Evolutionary conservation across 441 rosid species (phyloP).

Genomic region (Aquilaria agallochum): DNA sequence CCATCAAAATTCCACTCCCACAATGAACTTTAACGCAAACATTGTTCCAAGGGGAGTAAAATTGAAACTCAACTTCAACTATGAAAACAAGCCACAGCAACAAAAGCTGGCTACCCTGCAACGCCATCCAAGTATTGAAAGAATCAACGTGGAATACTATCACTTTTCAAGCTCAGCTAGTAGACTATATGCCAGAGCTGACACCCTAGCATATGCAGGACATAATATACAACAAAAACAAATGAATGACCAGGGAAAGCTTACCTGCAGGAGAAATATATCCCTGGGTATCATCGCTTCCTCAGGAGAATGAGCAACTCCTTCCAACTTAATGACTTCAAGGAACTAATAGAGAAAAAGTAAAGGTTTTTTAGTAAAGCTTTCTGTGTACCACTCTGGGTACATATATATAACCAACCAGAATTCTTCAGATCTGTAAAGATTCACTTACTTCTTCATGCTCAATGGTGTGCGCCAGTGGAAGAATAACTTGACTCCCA

Average conservation of each 20-base stretch:
- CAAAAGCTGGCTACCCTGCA: too few relatives aligned
- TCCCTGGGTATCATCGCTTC: constrained; percentile 84
- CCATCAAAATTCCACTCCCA: too few relatives aligned
- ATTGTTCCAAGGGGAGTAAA: too few relatives aligned
- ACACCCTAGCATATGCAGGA: too few relatives aligned
- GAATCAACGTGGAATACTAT: too few relatives aligned
- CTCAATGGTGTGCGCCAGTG: constrained; percentile 89
- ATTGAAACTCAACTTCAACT: too few relatives aligned
- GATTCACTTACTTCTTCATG: constrained; percentile 77
- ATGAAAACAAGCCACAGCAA: too few relatives aligned
- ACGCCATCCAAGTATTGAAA: too few relatives aligned
- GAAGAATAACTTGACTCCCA: constrained; percentile 91
- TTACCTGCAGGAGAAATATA: constrained; percentile 85
- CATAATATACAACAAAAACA: not conserved
- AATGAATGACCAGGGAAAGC: constrained; percentile 9
- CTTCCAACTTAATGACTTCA: constrained; percentile 93
- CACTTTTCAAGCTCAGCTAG: too few relatives aligned
- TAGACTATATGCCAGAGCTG: too few relatives aligned
- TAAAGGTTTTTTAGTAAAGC: not conserved
- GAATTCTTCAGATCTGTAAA: not conserved
- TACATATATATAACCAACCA: not conserved
- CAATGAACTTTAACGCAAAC: too few relatives aligned
- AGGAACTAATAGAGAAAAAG: constrained; percentile 43
- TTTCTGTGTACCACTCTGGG: not conserved
- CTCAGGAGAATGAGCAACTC: constrained; percentile 80